Evolutionary conservation across 2,329 filamentous ascomycete genomes (phyloP), one percentile per base, ranked within the genome.

Genomic region (Paraconiothyrium sp.): DNA sequence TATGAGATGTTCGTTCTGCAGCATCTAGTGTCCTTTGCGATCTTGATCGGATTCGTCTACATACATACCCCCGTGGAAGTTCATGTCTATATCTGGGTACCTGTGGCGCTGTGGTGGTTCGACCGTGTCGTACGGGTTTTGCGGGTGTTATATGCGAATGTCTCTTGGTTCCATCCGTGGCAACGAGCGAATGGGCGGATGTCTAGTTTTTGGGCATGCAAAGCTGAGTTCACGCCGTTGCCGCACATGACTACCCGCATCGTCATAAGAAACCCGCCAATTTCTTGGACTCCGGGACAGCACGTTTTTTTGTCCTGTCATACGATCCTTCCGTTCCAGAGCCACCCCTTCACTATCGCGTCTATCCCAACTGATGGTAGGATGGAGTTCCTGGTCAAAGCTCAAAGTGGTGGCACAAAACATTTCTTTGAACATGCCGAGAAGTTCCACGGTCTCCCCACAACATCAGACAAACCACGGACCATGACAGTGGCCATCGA

Each of bases 1-100:
- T 92, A 92, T 73, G 90, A 92, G 78, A 62, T 91, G 0, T 92
- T 92, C 72, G 85, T 92, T 16, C 67, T 88, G 3, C 90, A 92
- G 75, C 90, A 92, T 72, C 79, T 92, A 30, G 73, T 86, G 16
- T 85, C 87, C 3, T 88, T 88, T 59, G 81, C 85, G 34, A 71
- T 89, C 27, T 85, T 92, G 69, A 78, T 91, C 41, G 90, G 86
- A 79, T 80, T 90, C 44, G 76, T 91, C 10, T 87, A 89, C 68
- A 78, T 84, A 41, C 90, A 92, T 72, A 84, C 90, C 3, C 89
- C 90, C 1, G 70, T 71, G 8, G 84, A 85, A 51, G 85, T 89
- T 7, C 81, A 79, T 32, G 87, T 87, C 71, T 88, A 90, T 58
- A 78, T 92, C 41, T 92, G 89, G 89, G 86, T 90, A 66, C 83